Percentiles rank a stretch among this genome's conserved stretches.
Evolutionary conservation across 345 rosid species (phyloP).

Genomic region (Arabis hirsuta): DNA sequence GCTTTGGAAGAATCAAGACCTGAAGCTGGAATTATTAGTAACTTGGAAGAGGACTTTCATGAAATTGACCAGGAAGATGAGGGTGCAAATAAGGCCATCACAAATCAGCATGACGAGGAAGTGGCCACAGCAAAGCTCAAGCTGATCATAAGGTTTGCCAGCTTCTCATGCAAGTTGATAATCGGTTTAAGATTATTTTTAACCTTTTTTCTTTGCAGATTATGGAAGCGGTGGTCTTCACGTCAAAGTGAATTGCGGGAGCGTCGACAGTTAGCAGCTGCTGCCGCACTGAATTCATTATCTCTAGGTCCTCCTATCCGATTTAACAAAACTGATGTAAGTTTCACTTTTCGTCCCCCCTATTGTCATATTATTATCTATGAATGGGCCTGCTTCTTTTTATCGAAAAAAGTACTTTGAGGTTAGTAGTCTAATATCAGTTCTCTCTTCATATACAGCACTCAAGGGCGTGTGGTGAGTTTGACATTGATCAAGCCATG

Average conservation of each 20-base stretch:
- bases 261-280: conserved; percentile 67
- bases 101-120: conserved; percentile 55
- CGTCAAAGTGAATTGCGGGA: conserved; percentile 63
- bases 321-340: conserved; percentile 58
- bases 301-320: conserved; percentile 76
- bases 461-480: conserved; percentile 44
- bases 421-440: conserved; percentile 30
- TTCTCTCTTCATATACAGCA: conserved; percentile 52
- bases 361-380: too few species aligned
- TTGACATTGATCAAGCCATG: conserved; percentile 74
- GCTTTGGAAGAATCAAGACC: conserved; percentile 42
- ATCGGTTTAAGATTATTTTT: neutral
- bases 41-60: conserved; percentile 45
- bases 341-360: conserved; percentile 38
- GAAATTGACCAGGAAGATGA: conserved; percentile 48
- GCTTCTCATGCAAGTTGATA: conserved; percentile 31
- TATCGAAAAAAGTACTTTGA: neutral
- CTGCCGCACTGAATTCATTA: conserved; percentile 73
- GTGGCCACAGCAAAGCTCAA: conserved; percentile 78
- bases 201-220: conserved; percentile 51
- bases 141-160: conserved; percentile 75
- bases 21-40: conserved; percentile 38
- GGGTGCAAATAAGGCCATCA: conserved; percentile 46
- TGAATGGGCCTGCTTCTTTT: too few species aligned
- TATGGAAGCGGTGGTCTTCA: conserved; percentile 79